Evolutionary conservation across 495 filamentous ascomycete species (phyloP), one percentile per base, ranked within the genome.

Genomic region (Penicillium mononematosum): DNA sequence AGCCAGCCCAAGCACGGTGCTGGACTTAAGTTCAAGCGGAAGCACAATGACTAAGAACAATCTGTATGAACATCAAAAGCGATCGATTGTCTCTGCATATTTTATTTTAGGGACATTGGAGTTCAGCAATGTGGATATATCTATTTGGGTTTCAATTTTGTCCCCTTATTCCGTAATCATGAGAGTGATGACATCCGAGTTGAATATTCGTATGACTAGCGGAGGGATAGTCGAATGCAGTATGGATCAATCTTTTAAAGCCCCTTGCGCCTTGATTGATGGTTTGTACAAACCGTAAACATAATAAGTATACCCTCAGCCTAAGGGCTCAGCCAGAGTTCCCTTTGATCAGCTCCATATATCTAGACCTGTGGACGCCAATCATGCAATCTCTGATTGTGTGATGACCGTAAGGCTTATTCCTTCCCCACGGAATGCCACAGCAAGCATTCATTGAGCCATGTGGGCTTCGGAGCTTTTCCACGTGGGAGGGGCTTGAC

Each of bases 1-100:
- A 86, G 83, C 64, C 85, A 88, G 71, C 83, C 81, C 24, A 74
- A 70, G 54, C 78, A 71, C 38, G 61, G 71, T 51, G 71, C 70
- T 56, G 74, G 72, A 41, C 54, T 71, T 61, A 74, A 73, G 58
- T 81, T 80, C 65, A 78, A 81, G 69, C 75, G 78, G 39, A 75
- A 73, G 62, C 63, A 65, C 52, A 60, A 70, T 25, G 61, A 74
- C 61, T 69, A 49, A 61, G 47, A 48, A 43, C 32, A 55, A 46
- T 47, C 43, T 63, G 61, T 61, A 64, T 58, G 62, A 65, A 51
- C 52, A 52, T 58, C 60, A 66, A 63, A 62, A 66, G 60, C 60
- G 50, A 56, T 54, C 52, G 38, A 52, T 61, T 58, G 60, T 60
- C 61, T 60, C 61, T 61, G 64, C 61, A 65, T 69, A 34, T 65